These are phyloP conservation scores for Trametes pubescens DNA, from an alignment of 1,284 basidiomycete genomes.

Conservation along the genomic window DNA sequence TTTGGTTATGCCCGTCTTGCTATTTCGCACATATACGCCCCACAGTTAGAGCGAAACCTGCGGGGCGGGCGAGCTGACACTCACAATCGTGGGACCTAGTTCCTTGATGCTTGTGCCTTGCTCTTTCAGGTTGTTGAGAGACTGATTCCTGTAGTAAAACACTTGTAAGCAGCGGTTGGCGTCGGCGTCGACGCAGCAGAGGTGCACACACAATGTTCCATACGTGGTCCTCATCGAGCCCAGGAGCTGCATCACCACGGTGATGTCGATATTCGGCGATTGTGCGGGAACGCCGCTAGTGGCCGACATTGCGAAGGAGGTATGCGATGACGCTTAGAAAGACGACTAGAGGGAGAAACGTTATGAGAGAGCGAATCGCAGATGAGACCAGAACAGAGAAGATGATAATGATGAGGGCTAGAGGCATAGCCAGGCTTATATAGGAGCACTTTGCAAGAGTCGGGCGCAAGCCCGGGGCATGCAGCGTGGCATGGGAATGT, in stretches of 20 bases:
- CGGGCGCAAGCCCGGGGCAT: slow-evolving; percentile 1
- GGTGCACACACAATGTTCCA: slow-evolving; percentile 30
- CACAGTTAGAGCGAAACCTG: not conserved
- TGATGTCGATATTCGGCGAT: slow-evolving; percentile 25
- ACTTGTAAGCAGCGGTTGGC: not conserved
- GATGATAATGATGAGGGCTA: slow-evolving; percentile 25
- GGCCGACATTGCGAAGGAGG: slow-evolving; percentile 15
- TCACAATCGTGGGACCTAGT: not conserved
- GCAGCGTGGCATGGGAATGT: slow-evolving; percentile 3
- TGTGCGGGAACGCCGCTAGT: not conserved
- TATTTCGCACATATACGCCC: slow-evolving; percentile 9
- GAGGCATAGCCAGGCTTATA: slow-evolving; percentile 26
- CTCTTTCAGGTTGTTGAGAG: slow-evolving; percentile 40
- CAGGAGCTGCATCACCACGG: slow-evolving; percentile 33
- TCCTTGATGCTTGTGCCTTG: not conserved
- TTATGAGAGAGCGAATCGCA: slow-evolving; percentile 9
- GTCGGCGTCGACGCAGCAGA: not conserved
- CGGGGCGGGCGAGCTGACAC: not conserved
- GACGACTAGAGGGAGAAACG: slow-evolving; percentile 18
- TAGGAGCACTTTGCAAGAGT: not conserved
- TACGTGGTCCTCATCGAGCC: slow-evolving; percentile 35
- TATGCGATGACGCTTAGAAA: slow-evolving; percentile 9
- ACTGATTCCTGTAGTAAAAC: slow-evolving; percentile 37
- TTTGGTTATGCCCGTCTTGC: slow-evolving; percentile 46
- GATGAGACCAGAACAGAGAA: slow-evolving; percentile 18